These are phyloP conservation scores for Russula griseocarnosa DNA, from an alignment of 768 basidiomycete species.

Conservation along the genomic window DNA sequence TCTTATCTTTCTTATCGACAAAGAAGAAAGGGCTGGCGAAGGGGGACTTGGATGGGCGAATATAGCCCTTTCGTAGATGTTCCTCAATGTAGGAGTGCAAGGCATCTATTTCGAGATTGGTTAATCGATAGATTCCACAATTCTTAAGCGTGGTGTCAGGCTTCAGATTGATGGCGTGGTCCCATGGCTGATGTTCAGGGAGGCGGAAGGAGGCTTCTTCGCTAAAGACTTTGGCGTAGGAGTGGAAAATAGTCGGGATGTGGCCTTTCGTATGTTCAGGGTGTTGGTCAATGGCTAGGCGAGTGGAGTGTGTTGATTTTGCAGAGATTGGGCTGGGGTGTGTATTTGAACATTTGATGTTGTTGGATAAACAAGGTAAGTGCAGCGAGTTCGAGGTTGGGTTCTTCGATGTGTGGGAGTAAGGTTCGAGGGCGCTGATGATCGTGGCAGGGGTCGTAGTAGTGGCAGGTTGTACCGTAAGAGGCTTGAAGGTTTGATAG, in stretches of 20 bases:
- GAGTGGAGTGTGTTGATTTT: rapidly evolving
- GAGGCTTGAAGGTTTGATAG: too few relatives aligned
- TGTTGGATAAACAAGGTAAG: too few relatives aligned
- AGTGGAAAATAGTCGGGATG: too few relatives aligned
- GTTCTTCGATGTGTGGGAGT: too few relatives aligned
- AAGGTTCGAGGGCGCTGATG: too few relatives aligned
- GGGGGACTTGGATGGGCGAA: not conserved
- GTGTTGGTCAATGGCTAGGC: too few relatives aligned
- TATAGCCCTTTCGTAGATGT: not conserved
- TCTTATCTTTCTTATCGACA: not conserved
- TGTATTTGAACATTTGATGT: too few relatives aligned
- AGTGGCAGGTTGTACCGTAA: too few relatives aligned
- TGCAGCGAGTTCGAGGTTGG: too few relatives aligned
- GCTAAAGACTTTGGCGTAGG: too few relatives aligned
- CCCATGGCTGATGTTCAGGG: not conserved
- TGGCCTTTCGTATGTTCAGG: too few relatives aligned
- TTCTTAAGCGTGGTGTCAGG: not conserved
- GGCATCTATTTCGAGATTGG: not conserved
- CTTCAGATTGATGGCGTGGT: not conserved
- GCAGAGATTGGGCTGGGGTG: not conserved
- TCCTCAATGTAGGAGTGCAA: not conserved
- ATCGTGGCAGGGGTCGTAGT: too few relatives aligned
- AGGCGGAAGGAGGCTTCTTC: not conserved
- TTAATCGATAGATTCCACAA: not conserved
- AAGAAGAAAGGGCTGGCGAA: not conserved